These are phyloP conservation scores for Coemansia sp. DNA, from an alignment of 192 early-diverging fungal genomes.

Conservation along the genomic window DNA sequence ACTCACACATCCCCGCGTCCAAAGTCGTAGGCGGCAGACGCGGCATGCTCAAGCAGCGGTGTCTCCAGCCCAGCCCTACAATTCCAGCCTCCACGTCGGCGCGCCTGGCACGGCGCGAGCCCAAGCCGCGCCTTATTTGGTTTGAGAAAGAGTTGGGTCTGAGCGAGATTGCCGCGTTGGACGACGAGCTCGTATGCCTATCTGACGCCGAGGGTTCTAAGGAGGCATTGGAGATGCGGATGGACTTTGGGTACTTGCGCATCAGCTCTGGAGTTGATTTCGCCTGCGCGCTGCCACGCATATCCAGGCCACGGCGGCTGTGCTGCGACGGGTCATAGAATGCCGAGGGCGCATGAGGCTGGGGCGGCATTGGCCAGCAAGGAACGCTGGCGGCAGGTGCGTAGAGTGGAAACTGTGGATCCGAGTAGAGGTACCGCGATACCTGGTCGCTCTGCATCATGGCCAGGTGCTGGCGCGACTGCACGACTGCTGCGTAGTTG, in stretches of 20 bases:
- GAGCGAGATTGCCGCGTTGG: slow-evolving; percentile 19
- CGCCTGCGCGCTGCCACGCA: slow-evolving; percentile 21
- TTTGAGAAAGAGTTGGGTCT: slow-evolving; percentile 34
- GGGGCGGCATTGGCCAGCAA: slow-evolving; percentile 17
- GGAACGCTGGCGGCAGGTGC: slow-evolving; percentile 4
- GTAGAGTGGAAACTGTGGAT: slow-evolving; percentile 38
- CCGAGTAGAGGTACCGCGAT: slow-evolving; percentile 29
- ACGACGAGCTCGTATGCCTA: slow-evolving; percentile 1
- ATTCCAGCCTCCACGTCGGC: neutral
- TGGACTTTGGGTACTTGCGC: slow-evolving; percentile 18
- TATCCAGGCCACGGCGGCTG: neutral
- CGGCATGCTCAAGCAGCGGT: slow-evolving; percentile 44
- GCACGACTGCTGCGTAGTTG: slow-evolving; percentile 40
- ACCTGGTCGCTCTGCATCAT: slow-evolving; percentile 20
- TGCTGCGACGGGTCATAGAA: neutral
- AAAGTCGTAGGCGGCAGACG: slow-evolving; percentile 35
- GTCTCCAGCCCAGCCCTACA: neutral
- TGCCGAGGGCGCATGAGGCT: neutral
- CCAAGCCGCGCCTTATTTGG: neutral
- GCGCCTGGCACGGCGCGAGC: neutral
- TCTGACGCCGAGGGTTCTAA: slow-evolving; percentile 2
- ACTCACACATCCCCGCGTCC: slow-evolving; percentile 35
- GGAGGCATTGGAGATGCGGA: slow-evolving; percentile 9
- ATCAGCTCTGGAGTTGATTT: slow-evolving; percentile 51
- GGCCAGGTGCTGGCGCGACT: slow-evolving; percentile 43